Base-by-base conservation (phyloP, 345 rosid species). In the Syzygium aqueum region DNA sequence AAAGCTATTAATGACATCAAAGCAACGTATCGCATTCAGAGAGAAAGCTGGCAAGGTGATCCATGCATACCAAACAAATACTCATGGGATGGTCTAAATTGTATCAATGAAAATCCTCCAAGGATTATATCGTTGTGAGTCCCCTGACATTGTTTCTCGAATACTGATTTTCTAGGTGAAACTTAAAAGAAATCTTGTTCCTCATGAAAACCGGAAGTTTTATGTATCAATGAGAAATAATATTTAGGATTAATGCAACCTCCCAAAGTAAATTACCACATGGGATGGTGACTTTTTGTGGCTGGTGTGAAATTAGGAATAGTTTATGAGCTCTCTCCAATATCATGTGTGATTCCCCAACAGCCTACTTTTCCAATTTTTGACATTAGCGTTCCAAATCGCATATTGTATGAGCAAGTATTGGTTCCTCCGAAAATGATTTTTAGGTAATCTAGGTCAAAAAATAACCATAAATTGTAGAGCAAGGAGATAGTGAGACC, bases 31-130 rank as follows among this genome's bases (percentile, higher is more conserved):
- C 54, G 30, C 22, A 33, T 91, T 11, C 65, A 30, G 21, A 77
- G 63, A 77, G 77, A 88, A 7, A 51, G 80, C 17, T 91, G 90
- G 92, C 92, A 91, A 51, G 92, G 92, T 22, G 92, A 91, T 87
- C 91, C 90, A 10, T 88, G 91, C 16, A 21, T 85, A 7, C 92
- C 91, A 5, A 51, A 2, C 27, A 77, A 4, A 7, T 88, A 14
- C 52, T 3, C 25, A 37, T 89, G 91, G 91, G 85, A 86, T 2
- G 90, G 92, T 46, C 84, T 91, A 6, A 53, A 86, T 23, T 91
- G 91, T 78, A 88, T 82, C 85, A 67, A 50, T 16, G 30, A 25
- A 19, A 84, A 77, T 30, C 50, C 57, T 49, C 87, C 77, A 5
- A 85, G 87, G 33, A 88, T 91, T 82, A 54, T 84, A 27, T 87